Conservation (phyloP, 2,329 filamentous ascomycete genomes). For the Exophiala mesophila region DNA sequence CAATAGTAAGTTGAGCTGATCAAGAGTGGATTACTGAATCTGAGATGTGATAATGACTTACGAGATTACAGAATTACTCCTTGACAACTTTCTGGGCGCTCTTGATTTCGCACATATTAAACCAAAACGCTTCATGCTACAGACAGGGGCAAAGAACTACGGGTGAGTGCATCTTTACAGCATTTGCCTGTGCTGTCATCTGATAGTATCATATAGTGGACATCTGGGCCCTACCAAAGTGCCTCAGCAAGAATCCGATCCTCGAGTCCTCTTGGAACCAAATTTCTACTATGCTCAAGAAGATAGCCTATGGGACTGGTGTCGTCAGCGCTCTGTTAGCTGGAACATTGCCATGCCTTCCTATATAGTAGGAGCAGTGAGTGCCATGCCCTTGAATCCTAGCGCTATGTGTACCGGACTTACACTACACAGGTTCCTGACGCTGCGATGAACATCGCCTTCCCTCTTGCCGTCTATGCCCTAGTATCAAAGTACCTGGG, state of each 20-base stretch:
- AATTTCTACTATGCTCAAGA: conserved; percentile 55
- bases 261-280: conserved; percentile 39
- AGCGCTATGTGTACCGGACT: too few relatives aligned
- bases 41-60: not conserved
- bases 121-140: conserved; percentile 45
- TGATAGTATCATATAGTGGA: too few relatives aligned
- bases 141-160: conserved; percentile 50
- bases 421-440: too few relatives aligned
- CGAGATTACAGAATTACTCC: conserved; percentile 28
- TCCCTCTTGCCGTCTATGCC: conserved; percentile 26
- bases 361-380: conserved; percentile 28
- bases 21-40: too few relatives aligned
- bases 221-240: conserved; percentile 43
- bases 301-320: conserved; percentile 36
- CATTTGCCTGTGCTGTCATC: too few relatives aligned
- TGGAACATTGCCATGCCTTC: conserved; percentile 29
- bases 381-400: too few relatives aligned
- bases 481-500: conserved; percentile 25
- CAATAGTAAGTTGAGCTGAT: conserved; percentile 33
- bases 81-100: conserved; percentile 45
- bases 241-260: conserved; percentile 44
- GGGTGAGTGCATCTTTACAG: too few relatives aligned
- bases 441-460: conserved; percentile 27
- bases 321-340: not conserved
- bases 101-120: conserved; percentile 38